These are phyloP conservation scores for Kingdonia uniflora DNA, from an alignment of 164 flowering plant species.

Conservation along the genomic window DNA sequence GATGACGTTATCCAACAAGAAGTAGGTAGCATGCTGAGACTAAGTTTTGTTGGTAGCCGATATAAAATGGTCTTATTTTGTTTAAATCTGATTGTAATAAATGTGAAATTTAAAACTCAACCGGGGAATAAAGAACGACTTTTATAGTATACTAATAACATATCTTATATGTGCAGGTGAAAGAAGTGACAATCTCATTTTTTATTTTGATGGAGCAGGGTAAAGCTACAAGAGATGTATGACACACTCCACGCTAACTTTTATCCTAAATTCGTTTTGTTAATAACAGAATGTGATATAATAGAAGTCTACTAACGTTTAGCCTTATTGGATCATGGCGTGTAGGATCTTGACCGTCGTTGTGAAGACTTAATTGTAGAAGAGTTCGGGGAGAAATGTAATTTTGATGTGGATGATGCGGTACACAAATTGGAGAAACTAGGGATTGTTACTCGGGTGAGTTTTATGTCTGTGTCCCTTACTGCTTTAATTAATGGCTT, in stretches of 20 bases:
- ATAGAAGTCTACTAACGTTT: too few relatives aligned
- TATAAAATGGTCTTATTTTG: background rate
- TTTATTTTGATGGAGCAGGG: slow-evolving; percentile 77
- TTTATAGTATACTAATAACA: background rate
- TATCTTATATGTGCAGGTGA: slow-evolving; percentile 39
- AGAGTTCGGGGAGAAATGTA: slow-evolving; percentile 53
- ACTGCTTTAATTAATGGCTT: too few relatives aligned
- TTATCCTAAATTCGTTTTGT: too few relatives aligned
- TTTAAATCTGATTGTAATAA: too few relatives aligned
- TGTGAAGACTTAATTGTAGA: slow-evolving; percentile 66
- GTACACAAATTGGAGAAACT: slow-evolving; percentile 73
- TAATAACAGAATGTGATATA: too few relatives aligned
- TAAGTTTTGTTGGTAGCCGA: background rate
- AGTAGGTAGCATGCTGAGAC: slow-evolving; percentile 34
- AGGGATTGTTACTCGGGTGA: slow-evolving; percentile 76
- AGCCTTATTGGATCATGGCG: background rate
- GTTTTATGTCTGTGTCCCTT: slow-evolving; percentile 15
- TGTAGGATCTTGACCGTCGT: slow-evolving; percentile 50
- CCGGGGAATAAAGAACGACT: background rate
- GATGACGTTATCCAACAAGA: slow-evolving; percentile 99
- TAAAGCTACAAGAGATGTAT: slow-evolving; percentile 50
- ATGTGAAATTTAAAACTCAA: background rate
- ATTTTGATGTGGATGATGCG: slow-evolving; percentile 93
- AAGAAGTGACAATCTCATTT: slow-evolving; percentile 66
- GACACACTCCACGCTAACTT: background rate